Conservation (phyloP, 441 rosid species). For the Gossypium aridum region DNA sequence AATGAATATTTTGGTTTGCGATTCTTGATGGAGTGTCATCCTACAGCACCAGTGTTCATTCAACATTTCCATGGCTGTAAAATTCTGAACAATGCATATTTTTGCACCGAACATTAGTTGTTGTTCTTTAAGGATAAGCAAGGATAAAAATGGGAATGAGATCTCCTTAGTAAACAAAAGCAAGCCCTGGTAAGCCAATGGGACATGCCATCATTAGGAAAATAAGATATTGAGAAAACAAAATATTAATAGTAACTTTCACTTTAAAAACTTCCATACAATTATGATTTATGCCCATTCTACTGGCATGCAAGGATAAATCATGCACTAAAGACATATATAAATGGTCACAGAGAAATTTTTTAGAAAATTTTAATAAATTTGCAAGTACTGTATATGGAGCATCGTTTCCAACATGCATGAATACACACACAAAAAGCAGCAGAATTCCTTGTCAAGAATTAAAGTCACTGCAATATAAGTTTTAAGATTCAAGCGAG, state of each 20-base stretch:
- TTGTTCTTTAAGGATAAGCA: neutral
- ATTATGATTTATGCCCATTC: neutral
- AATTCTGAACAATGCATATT: neutral
- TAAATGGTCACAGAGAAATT: neutral
- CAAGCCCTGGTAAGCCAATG: neutral
- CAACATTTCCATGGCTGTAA: neutral
- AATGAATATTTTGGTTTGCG: neutral
- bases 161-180: neutral
- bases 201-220: neutral
- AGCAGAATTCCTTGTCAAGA: neutral
- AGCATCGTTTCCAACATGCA: neutral
- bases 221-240: neutral
- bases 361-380: neutral
- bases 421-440: neutral
- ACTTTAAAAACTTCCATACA: neutral
- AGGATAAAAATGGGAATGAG: neutral
- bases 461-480: slow-evolving; percentile 4
- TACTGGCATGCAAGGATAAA: neutral
- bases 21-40: neutral
- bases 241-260: neutral
- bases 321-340: neutral
- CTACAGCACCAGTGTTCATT: neutral
- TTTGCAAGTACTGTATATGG: neutral
- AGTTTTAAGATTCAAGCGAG: neutral
- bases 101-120: neutral